Base-by-base conservation (phyloP, 495 filamentous ascomycete genomes). In the Neurospora terricola region DNA sequence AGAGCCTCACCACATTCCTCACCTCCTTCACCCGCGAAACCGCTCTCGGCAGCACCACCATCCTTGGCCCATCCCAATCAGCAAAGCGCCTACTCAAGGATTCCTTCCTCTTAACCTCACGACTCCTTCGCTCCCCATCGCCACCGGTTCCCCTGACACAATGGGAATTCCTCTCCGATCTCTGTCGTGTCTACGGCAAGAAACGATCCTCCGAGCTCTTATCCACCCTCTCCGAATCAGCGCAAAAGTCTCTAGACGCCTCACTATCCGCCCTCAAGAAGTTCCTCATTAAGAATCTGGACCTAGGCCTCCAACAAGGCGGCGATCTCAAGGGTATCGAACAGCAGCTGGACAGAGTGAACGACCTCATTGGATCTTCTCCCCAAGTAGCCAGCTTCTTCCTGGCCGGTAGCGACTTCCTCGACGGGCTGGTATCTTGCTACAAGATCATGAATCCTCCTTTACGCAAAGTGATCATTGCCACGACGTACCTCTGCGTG, bases 351-450 rank as follows among this genome's bases (percentile, higher is more conserved):
- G 83, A 83, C 70, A 76, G 81, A 38, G 74, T 87, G 1, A 86
- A 86, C 70, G 82, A 85, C 68, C 80, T 92, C 1, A 80, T 91
- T 4, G 83, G 86, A 70, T 80, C 81, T 10, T 91, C 86, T 6
- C 84, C 87, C 0, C 81, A 86, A 5, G 80, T 83, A 37, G 87
- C 86, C 16, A 78, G 78, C n/a, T 89, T 90, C 76, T 89, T 97
- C 69, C 86, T 96, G 79, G 90, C 90, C 1, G 94, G 94, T 21
- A 92, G 92, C 69, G 94, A 97, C 79, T 94, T 94, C 76, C 78
- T 97, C 14, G 94, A 97, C 77, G 89, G 90, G 4, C 83, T 96
- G 16, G 82, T 86, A 39, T 87, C 84, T 74, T 88, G 88, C 70
- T 96, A 92, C 80, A 87, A 84, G 59, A 82, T 88, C 69, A 86